phyloP scores from a whole-genome alignment of 257 asterid genomes.

The Solanum gracilifrons region DNA sequence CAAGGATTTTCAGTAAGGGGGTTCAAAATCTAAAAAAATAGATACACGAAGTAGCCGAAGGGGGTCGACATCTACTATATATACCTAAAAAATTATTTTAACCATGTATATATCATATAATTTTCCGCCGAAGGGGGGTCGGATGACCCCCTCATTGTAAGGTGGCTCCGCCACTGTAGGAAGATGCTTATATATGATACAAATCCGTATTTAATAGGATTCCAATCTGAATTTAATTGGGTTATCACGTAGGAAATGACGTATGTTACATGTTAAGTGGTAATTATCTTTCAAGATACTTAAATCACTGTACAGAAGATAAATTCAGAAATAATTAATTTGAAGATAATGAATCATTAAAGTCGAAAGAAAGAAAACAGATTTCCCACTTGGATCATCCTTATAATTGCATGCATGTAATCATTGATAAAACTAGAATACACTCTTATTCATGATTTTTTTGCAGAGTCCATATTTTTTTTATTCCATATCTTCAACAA shows the following conservation, averaged over 20 bases:
- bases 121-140: no score
- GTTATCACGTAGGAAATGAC: not conserved
- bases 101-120: no score
- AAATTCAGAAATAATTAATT: not conserved
- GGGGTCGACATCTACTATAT: no score
- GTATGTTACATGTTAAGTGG: not conserved
- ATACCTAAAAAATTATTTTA: no score
- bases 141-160: no score
- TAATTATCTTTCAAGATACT: not conserved
- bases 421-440: not conserved
- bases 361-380: not conserved
- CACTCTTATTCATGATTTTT: not conserved
- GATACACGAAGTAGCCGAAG: no score
- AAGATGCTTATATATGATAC: not conserved
- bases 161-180: no score
- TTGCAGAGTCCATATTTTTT: not conserved
- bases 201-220: not conserved
- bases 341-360: not conserved
- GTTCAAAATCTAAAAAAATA: no score
- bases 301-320: not conserved
- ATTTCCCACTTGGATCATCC: not conserved
- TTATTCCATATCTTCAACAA: not conserved
- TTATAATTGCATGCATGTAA: not conserved
- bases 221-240: not conserved
- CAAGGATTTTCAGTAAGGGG: no score